These are phyloP conservation scores for Pseudocercospora fijiensis DNA, from an alignment of 2,329 filamentous ascomycete genomes.

Conservation along the genomic window DNA sequence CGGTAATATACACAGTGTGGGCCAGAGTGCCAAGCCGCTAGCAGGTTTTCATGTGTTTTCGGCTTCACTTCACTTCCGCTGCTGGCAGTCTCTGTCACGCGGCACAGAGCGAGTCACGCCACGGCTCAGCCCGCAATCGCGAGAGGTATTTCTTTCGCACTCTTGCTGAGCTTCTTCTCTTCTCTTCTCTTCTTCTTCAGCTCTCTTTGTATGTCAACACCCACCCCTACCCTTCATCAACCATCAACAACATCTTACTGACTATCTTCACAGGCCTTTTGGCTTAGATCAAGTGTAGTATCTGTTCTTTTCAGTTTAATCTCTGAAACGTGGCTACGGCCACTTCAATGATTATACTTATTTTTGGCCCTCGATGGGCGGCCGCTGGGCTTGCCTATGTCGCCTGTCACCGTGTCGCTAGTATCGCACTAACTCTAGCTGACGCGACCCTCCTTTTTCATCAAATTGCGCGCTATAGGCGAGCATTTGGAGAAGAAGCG, in stretches of 20 bases:
- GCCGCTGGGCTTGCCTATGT: slow-evolving; percentile 18
- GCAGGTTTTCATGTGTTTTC: background rate
- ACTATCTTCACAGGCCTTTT: slow-evolving; percentile 8
- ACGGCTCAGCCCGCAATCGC: too few species aligned
- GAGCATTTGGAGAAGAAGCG: background rate
- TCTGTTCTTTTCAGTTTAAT: slow-evolving; percentile 9
- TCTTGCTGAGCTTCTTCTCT: background rate
- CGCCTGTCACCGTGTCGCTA: slow-evolving; percentile 15
- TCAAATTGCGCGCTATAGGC: background rate
- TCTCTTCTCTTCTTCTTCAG: slow-evolving; percentile 9
- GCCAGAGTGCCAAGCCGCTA: background rate
- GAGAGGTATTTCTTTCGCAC: background rate
- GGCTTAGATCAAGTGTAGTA: slow-evolving; percentile 16
- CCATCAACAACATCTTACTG: background rate
- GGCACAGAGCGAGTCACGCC: background rate
- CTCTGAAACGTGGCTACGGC: slow-evolving; percentile 13
- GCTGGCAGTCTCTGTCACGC: background rate
- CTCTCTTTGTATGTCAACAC: slow-evolving; percentile 1
- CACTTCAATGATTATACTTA: slow-evolving; percentile 14
- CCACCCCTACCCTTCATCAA: background rate
- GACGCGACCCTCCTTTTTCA: slow-evolving; percentile 13
- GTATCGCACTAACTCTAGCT: slow-evolving; percentile 14
- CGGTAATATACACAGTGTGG: too few species aligned
- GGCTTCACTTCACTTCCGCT: background rate
- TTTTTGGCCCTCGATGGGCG: slow-evolving; percentile 13